Evolutionary conservation across 768 basidiomycete species (phyloP).

Genomic region (Naganishia onofrii): DNA sequence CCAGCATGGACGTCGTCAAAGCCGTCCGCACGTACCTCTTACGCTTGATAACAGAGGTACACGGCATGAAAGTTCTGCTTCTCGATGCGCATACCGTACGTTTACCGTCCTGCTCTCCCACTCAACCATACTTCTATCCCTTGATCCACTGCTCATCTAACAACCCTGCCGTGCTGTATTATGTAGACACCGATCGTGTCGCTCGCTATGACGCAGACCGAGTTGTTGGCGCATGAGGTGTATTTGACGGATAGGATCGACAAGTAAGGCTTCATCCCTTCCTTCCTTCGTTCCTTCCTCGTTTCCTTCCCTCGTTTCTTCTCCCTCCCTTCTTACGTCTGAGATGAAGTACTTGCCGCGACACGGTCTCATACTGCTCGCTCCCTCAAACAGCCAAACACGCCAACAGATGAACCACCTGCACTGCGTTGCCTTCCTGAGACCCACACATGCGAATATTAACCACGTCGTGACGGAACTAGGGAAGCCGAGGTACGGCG

Average conservation of each 20-base stretch:
- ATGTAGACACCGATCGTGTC: slow-evolving; percentile 91
- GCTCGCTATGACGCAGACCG: slow-evolving; percentile 87
- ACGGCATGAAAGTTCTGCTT: slow-evolving; percentile 91
- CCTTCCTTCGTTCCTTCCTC: too few species aligned
- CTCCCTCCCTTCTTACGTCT: not conserved
- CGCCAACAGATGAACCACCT: slow-evolving; percentile 92
- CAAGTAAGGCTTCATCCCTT: slow-evolving; percentile 59
- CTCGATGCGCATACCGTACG: slow-evolving; percentile 89
- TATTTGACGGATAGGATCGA: slow-evolving; percentile 98
- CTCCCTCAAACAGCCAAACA: slow-evolving; percentile 51
- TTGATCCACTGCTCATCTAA: too few species aligned
- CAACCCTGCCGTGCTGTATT: too few species aligned
- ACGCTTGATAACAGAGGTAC: slow-evolving; percentile 78
- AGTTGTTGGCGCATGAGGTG: slow-evolving; percentile 87
- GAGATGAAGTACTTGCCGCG: not conserved
- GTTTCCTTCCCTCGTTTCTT: not conserved
- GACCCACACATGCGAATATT: slow-evolving; percentile 75
- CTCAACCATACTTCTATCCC: too few species aligned
- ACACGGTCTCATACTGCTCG: not conserved
- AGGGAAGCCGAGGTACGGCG: slow-evolving; percentile 86
- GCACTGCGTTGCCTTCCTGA: slow-evolving; percentile 93
- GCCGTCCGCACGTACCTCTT: slow-evolving; percentile 90
- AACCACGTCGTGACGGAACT: slow-evolving; percentile 80
- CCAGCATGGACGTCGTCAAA: slow-evolving; percentile 87
- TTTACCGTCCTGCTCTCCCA: too few species aligned